These are phyloP conservation scores for Blastobotrys arbuscula DNA, from an alignment of 1,139 yeast genomes.

Conservation along the genomic window DNA sequence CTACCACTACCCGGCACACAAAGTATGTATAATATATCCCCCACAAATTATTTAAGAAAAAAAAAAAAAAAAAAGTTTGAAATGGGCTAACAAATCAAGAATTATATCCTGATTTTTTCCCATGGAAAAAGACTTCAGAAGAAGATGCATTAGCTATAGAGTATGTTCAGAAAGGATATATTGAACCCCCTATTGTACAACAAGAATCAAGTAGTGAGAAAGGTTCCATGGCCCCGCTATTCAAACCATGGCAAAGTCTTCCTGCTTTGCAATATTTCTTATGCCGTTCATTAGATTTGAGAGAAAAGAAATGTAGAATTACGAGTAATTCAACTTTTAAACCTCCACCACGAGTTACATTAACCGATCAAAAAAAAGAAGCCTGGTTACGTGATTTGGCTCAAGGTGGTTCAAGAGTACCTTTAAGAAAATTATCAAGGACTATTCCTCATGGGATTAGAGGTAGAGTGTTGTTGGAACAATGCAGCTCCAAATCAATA, in stretches of 20 bases:
- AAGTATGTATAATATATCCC: slow-evolving; percentile 1
- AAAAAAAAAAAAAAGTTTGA: background rate
- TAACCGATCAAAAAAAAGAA: slow-evolving; percentile 80
- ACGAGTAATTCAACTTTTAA: slow-evolving; percentile 51
- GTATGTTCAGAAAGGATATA: slow-evolving; percentile 54
- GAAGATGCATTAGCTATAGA: slow-evolving; percentile 48
- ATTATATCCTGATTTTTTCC: slow-evolving; percentile 69
- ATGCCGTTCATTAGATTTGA: slow-evolving; percentile 57
- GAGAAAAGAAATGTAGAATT: slow-evolving; percentile 63
- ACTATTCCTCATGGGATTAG: slow-evolving; percentile 91
- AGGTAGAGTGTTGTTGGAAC: slow-evolving; percentile 66
- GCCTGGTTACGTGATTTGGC: slow-evolving; percentile 81
- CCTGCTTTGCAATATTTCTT: slow-evolving; percentile 58
- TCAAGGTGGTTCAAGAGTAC: slow-evolving; percentile 45
- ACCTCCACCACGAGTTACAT: slow-evolving; percentile 82
- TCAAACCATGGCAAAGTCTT: slow-evolving; percentile 46
- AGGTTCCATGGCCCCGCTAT: slow-evolving; percentile 29
- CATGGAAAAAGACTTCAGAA: slow-evolving; percentile 56
- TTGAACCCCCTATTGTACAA: slow-evolving; percentile 48
- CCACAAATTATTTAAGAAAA: background rate
- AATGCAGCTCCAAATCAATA: slow-evolving; percentile 56
- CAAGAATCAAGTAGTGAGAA: slow-evolving; percentile 41
- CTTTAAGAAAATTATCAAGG: slow-evolving; percentile 61
- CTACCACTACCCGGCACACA: slow-evolving; percentile 15
- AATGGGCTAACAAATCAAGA: slow-evolving; percentile 13